phyloP scores from a whole-genome alignment of 768 basidiomycete genomes.

The Myochromella boudieri region DNA sequence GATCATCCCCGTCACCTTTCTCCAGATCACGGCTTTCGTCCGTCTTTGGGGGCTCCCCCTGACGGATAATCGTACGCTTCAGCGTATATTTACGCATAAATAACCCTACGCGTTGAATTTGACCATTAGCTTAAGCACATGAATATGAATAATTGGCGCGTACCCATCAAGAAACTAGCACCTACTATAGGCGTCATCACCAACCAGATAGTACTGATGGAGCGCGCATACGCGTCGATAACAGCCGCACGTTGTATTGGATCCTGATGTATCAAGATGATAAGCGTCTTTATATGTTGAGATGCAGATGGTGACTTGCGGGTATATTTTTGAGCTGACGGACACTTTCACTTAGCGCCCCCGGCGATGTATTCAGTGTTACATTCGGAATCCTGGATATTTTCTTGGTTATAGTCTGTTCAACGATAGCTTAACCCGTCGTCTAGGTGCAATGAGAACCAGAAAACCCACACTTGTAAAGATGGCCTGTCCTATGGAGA shows the following conservation, averaged over 20 bases:
- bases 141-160: too few relatives aligned
- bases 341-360: conserved; percentile 47
- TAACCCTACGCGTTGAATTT: conserved; percentile 38
- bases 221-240: conserved; percentile 61
- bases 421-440: conserved; percentile 1
- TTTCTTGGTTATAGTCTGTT: conserved; percentile 36
- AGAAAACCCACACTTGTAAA: conserved; percentile 50
- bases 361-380: conserved; percentile 37
- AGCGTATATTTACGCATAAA: conserved; percentile 63
- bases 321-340: conserved; percentile 42
- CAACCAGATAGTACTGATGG: conserved; percentile 66
- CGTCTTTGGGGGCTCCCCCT: conserved; percentile 32
- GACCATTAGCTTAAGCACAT: too few relatives aligned
- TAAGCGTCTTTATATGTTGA: not conserved
- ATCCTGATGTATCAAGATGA: conserved; percentile 36
- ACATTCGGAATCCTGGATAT: conserved; percentile 37
- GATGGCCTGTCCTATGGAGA: conserved; percentile 72
- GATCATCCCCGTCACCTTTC: conserved; percentile 13
- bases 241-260: conserved; percentile 44
- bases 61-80: conserved; percentile 45
- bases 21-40: conserved; percentile 18
- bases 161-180: conserved; percentile 50
- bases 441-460: not conserved
- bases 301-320: conserved; percentile 26
- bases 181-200: conserved; percentile 60